Base-by-base conservation (phyloP, 148 eudicot genomes). In the Rhododendron henanense region DNA sequence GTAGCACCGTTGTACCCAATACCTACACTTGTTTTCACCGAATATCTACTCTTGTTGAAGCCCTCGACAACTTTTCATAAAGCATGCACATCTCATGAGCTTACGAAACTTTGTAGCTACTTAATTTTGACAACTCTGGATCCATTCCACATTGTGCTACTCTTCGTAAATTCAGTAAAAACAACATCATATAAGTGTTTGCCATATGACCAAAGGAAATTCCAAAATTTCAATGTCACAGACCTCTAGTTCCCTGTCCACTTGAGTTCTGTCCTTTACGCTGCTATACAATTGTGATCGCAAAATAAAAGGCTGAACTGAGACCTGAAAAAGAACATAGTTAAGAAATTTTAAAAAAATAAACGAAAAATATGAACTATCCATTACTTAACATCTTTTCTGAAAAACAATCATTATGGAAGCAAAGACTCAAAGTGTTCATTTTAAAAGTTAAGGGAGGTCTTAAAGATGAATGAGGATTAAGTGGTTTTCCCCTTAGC, bases 231-330 rank as follows among this genome's bases (percentile, higher is more conserved):
- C 83, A 69, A 19, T 63, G 28, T 55, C 25, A 79, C 94, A 89
- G 48, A 96, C 99, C 98, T 97, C 99, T 73, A 97, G 89, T 85
- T 97, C 99, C 83, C 98, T 93, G 65, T 97, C 99, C 85, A 97
- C 99, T 86, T 94, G 94, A 81, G 99, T 97, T 93, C 98, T 90
- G 85, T 97, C 96, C 86, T 92, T 94, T 33, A 97, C 85, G 82
- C 98, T 94, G 92, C 99, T 97, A 86, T 95, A 97, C 59, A 97
- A 90, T 87, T 97, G 98, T 55, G 99, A 94, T 50, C 90, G 93
- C 89, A 97, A 80, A 84, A 97, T 82, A 84, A 97, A 94, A 71
- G 98, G 98, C 88, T 91, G 92, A 84, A 91, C 80, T 0, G 94
- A 92, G 85, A 93, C 93, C 99, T 97, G 89, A 83, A 79, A 84